Evolutionary conservation across 73 alveolate genomes (phyloP), one percentile per base, ranked within the genome.

Genomic region (Uronychia binucleata): DNA sequence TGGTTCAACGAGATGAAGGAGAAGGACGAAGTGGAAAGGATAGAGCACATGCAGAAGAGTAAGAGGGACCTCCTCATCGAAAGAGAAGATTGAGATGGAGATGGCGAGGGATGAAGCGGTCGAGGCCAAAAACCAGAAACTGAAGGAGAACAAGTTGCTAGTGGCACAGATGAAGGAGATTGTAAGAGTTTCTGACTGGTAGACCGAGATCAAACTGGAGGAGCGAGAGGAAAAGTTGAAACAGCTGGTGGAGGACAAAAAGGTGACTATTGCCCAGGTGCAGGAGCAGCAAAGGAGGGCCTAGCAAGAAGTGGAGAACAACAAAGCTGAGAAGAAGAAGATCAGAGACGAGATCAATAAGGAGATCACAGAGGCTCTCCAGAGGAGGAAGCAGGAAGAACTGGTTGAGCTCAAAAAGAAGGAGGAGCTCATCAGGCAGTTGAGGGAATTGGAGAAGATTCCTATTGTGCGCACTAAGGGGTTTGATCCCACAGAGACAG

Each of bases 401-500:
- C 96, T 88, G 81, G 85, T 94, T 58, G 98, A 96, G 78, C 87
- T 93, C 85, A 94, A 93, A 34, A 92, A 97, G 82, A 89, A 97
- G 86, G 99, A 98, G 81, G 99, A 98, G 87, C 95, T 98, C 31
- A 98, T 98, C 79, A 87, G 99, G 77, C 96, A 98, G 86, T 96
- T 98, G 28, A 88, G 99, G 81, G 99, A 98, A 88, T 87, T 97
- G 28, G 99, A 98, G 88, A 97, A 93, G 82, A 89, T 97, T 34
- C 99, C 99, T 1, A 96, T 97, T 13, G 95, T 91, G 13, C 86
- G 99, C 67, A 97, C 98, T 0, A 98, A 97, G 67, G 99, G 99
- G 8, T 98, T 97, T 87, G 99, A 98, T 88, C 99, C 99, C 30
- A 98, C 99, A 0, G 99, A 98, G 88, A 96, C 99, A 0, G 96